Percentiles rank a stretch among this genome's conserved stretches.
Evolutionary conservation across 129 eudicot genomes (phyloP).

Genomic region (Pittosporum tobira): DNA sequence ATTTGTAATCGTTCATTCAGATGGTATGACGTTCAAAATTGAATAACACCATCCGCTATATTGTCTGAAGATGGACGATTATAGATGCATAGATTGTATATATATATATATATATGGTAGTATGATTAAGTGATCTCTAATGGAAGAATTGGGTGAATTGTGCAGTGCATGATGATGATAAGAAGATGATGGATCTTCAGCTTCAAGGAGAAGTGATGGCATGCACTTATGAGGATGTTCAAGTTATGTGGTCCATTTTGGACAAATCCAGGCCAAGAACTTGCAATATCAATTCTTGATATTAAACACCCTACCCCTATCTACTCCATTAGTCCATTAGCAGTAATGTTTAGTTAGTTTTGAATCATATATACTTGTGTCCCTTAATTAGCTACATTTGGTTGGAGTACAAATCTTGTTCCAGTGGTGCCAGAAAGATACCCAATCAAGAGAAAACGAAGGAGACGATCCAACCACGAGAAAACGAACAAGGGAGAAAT

Average conservation of each 20-base stretch:
- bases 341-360: too few species aligned
- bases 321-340: too few species aligned
- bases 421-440: background rate
- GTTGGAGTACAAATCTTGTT: background rate
- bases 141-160: background rate
- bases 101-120: background rate
- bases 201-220: conserved; percentile 68
- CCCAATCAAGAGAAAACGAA: background rate
- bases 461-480: background rate
- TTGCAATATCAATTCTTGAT: conserved; percentile 22
- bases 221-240: conserved; percentile 59
- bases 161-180: conserved; percentile 17
- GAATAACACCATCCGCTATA: background rate
- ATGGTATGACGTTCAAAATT: too few species aligned
- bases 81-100: background rate
- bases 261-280: conserved; percentile 43
- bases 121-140: background rate
- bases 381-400: too few species aligned
- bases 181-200: conserved; percentile 29
- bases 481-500: background rate
- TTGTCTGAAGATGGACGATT: too few species aligned
- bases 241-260: conserved; percentile 69
- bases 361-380: too few species aligned
- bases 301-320: too few species aligned
- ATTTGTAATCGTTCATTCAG: too few species aligned